Percentiles rank a stretch among this genome's conserved stretches.
Conservation (phyloP, 495 filamentous ascomycete species). For the Penicillium cosmopolitanum region DNA sequence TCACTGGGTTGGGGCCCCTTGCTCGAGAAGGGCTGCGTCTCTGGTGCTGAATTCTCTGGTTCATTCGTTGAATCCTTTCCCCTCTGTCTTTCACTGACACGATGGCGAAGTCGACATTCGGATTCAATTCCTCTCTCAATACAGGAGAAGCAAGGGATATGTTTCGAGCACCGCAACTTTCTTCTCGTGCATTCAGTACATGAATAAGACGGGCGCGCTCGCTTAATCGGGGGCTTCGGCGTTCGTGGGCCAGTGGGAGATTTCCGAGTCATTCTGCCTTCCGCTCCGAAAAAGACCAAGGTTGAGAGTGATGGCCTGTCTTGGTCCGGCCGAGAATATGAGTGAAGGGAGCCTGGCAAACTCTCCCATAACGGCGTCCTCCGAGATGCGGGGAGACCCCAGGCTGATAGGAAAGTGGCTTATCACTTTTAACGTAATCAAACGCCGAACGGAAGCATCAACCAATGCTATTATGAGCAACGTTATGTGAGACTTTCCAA, state of each 20-base stretch:
- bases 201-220: conserved; percentile 4
- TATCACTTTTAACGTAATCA: background rate
- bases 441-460: conserved; percentile 2
- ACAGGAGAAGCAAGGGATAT: conserved; percentile 16
- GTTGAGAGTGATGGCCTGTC: background rate
- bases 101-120: conserved; percentile 8
- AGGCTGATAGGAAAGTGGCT: conserved; percentile 1
- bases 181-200: conserved; percentile 16
- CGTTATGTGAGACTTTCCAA: background rate
- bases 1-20: background rate
- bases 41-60: background rate
- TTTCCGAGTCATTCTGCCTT: background rate
- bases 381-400: conserved; percentile 1
- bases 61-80: background rate
- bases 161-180: conserved; percentile 17
- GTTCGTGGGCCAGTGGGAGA: background rate
- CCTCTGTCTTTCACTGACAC: background rate
- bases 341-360: background rate
- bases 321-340: background rate
- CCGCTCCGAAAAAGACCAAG: background rate
- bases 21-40: background rate
- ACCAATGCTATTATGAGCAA: background rate
- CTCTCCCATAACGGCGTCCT: background rate
- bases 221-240: background rate
- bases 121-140: conserved; percentile 12